Base-by-base conservation (phyloP, 2,329 filamentous ascomycete species). In the Lasiodiplodia sp. region DNA sequence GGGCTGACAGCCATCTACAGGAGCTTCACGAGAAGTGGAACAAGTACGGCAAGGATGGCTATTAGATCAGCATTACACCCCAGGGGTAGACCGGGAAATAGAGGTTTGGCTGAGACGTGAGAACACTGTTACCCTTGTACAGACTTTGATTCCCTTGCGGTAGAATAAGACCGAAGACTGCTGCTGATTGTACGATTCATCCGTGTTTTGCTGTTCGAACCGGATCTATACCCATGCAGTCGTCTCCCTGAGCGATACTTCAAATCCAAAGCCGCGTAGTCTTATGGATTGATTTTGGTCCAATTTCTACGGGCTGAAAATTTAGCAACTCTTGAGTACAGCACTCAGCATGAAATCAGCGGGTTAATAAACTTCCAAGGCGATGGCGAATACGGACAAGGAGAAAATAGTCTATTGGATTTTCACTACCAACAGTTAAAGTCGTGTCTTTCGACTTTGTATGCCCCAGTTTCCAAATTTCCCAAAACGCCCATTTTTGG, bases 41-140 rank as follows among this genome's bases (percentile, higher is more conserved):
- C 92, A 99, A 99, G 88, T 98, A 93, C 89, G 96, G 96, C 82
- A 98, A 98, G 89, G 96, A 98, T 75, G 94, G 93, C 75, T 98
- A 92, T 84, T 80, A 75, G 55, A 66, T 40, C 60, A 63, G 28
- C 34, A 51, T 62, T 14, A 10, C 47, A 56, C 18, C 23, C 4
- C 2, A 16, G 6, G 38, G 34, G 44, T 21, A 10, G 4, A 38
- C 18, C 28, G 47, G 25, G 53, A 58, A 51, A 53, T 66, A 53
- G 62, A 69, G 55, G 49, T 47, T 55, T 60, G 56, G 58, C n/a
- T 44, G 37, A 47, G 28, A 56, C 40, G 47, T 25, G 44, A 51
- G 37, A 18, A 25, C 25, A 31, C 44, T 53, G 34, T 66, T 53
- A 25, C n/a, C n/a, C 16, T 8, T 69, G 68, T 69, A 69, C 55